Evolutionary conservation across 495 filamentous ascomycete genomes (phyloP), one percentile per base, ranked within the genome.

Genomic region (Astrocystis sublimbata): DNA sequence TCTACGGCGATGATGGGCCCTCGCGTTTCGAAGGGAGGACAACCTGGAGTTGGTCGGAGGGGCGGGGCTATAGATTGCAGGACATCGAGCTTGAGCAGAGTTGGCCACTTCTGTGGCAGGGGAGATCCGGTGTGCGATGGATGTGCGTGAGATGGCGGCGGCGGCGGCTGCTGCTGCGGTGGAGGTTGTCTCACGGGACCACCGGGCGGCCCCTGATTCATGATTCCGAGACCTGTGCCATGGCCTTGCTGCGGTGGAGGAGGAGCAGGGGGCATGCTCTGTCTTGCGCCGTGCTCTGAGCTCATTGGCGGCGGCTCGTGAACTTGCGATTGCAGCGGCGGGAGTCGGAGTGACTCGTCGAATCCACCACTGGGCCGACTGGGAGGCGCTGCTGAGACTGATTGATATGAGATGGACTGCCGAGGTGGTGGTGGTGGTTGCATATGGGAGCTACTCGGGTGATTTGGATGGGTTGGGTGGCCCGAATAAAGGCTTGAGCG

Each of bases 1-100:
- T 98, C 94, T 23, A 98, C 73, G 0, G 91, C 88, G 47, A 98
- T 87, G 26, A 97, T 82, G 1, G 90, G 83, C 0, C 96, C 92
- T 41, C 93, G 83, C 24, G 79, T 73, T 56, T 74, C 75, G 35
- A 69, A 73, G 8, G 74, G 65, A 7, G 74, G 78, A n/a, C 73
- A 75, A 35, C 74, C 75, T 15, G 73, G 72, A 12, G 68, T 79
- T 26, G 63, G 73, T n/a, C 76, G 74, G 3, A 92, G 76, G 0
- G 72, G 72, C 49, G 70, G 75, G 21, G 68, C 72, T 45, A 81
- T 77, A 24, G 65, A 59, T 8, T 71, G 73, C 36, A 81, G 42
- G 9, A 80, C 72, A 0, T 70, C 65, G 42, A 80, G 67, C 26
- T 64, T 66, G 9, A 68, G 41, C 23, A 66, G 43, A 52, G 68